phyloP scores from a whole-genome alignment of 306 rosid genomes.

The Nissolia schottii region DNA sequence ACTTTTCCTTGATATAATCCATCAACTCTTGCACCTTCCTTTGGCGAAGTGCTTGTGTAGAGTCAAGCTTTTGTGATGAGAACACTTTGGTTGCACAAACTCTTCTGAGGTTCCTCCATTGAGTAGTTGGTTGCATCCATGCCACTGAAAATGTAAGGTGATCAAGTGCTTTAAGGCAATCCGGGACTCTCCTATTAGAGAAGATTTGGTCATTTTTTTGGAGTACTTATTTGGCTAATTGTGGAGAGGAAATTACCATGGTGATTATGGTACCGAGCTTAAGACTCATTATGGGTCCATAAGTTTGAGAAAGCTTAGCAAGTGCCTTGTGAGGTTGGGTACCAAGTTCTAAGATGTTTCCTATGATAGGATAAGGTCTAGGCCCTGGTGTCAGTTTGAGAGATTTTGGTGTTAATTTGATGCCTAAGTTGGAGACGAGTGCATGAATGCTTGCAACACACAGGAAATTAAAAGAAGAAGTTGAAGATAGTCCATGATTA shows the following conservation, averaged over 20 bases:
- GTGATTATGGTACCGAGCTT: constrained; percentile 24
- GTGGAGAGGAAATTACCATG: constrained; percentile 23
- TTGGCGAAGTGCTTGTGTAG: neutral
- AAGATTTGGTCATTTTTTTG: neutral
- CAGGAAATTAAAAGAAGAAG: neutral
- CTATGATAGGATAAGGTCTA: constrained; percentile 33
- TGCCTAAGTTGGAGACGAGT: neutral
- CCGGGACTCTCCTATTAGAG: neutral
- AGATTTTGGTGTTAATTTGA: neutral
- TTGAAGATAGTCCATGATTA: neutral
- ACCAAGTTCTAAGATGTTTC: constrained; percentile 44
- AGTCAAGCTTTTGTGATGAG: neutral
- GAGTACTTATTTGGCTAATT: constrained; percentile 16
- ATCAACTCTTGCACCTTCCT: neutral
- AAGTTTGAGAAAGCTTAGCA: neutral
- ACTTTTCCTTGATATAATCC: neutral
- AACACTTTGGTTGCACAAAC: neutral
- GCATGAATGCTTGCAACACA: neutral
- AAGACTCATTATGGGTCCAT: constrained; percentile 28
- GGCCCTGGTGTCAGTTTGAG: constrained; percentile 44
- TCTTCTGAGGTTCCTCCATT: neutral
- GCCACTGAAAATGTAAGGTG: neutral
- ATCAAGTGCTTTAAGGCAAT: neutral
- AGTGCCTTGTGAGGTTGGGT: constrained; percentile 34
- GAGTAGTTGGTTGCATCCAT: neutral